Evolutionary conservation across 495 filamentous ascomycete genomes (phyloP), one percentile per base, ranked within the genome.

Genomic region (Neurospora tetrasperma): DNA sequence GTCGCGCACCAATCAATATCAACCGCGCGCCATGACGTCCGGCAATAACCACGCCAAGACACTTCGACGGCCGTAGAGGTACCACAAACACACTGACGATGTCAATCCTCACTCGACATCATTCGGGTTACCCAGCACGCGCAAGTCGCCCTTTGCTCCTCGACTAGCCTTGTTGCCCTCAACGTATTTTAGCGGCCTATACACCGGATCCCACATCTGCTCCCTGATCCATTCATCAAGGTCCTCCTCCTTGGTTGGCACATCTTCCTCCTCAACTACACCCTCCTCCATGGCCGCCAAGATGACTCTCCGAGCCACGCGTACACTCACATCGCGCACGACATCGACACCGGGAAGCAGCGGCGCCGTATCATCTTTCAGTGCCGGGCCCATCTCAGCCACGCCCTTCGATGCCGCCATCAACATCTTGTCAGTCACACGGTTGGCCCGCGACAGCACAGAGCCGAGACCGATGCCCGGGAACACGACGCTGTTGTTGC

Each of bases 401-500:
- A 97, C 85, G 38, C 90, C 91, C 74, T 90, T 88, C 2, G 90
- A 88, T 1, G 94, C 94, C 4, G 91, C 91, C 0, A 96, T 90
- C 12, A 97, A 88, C 90, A 97, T 94, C 76, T 89, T 88, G 76
- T 94, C 89, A 0, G 89, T 91, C 5, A 97, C 76, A 2, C 87
- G 83, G 3, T 79, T 84, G 2, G 89, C 84, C 18, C 90, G 88
- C 14, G 84, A 89, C 11, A 97, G 86, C 20, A 97, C 89, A 11
- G 86, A 87, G 16, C 93, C 94, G 3, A 97, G 88, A 0, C 93
- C 94, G 72, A 97, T 94, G 0, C 92, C 93, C 0, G 93, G 93
- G 82, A 96, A 97, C 35, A 89, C 89, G n/a, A 90, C 92, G 5
- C 90, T 92, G 81, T 97, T 97, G 82, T 97, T 97, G 84, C 94